phyloP scores from a whole-genome alignment of 139 green algal genomes.

The Volvox africanus region DNA sequence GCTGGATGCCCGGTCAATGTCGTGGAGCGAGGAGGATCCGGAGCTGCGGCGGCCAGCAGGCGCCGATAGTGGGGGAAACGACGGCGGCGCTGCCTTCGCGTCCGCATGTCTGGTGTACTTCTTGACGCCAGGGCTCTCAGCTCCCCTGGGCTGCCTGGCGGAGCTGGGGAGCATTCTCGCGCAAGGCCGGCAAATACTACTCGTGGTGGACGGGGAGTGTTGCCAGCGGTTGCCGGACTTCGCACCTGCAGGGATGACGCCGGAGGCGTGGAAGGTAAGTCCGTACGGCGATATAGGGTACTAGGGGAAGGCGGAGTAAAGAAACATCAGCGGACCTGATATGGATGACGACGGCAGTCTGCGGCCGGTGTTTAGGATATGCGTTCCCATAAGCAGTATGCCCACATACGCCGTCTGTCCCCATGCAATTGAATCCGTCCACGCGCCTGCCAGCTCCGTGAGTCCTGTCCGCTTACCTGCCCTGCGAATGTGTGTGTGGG shows the following conservation, averaged over 20 bases:
- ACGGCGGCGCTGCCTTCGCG: background rate
- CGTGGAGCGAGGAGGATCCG: background rate
- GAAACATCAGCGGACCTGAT: too few species aligned
- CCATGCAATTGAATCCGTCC: too few species aligned
- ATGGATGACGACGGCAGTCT: too few species aligned
- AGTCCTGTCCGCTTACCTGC: too few species aligned
- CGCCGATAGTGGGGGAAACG: background rate
- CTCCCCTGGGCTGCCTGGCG: background rate
- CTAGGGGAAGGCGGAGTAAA: background rate
- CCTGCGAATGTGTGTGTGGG: too few species aligned
- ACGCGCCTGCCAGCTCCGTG: too few species aligned
- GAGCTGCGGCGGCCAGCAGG: too few species aligned
- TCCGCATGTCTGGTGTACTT: constrained; percentile 6
- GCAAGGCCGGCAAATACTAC: background rate
- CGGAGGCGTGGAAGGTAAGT: constrained; percentile 25
- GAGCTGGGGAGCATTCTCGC: background rate
- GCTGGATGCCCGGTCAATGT: background rate
- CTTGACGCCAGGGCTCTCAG: background rate
- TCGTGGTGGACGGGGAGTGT: constrained; percentile 26
- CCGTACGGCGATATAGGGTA: background rate
- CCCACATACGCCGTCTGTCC: too few species aligned
- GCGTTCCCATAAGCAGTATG: too few species aligned
- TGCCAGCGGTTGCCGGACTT: background rate
- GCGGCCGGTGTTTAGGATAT: too few species aligned
- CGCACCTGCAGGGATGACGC: background rate